Conservation (phyloP, 495 filamentous ascomycete genomes). For the Hyaloscypha hepaticicola region DNA sequence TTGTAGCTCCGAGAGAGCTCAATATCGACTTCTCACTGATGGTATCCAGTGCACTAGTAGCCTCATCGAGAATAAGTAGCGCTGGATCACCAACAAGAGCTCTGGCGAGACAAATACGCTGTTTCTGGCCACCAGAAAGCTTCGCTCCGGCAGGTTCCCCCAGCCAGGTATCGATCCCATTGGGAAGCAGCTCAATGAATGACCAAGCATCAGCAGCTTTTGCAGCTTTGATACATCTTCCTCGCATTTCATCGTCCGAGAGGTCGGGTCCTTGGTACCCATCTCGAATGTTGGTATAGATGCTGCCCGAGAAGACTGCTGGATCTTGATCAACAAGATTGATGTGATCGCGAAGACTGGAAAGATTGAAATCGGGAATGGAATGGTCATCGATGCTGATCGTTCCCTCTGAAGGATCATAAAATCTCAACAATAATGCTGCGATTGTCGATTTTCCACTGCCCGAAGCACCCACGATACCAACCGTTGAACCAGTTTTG, state of each 20-base stretch:
- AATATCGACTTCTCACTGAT: conserved; percentile 55
- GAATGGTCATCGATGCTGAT: conserved; percentile 55
- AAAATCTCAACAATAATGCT: conserved; percentile 44
- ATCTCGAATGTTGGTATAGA: conserved; percentile 57
- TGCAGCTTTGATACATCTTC: conserved; percentile 61
- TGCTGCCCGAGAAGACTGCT: conserved; percentile 22
- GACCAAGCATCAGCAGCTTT: conserved; percentile 35
- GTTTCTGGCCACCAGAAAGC: conserved; percentile 61
- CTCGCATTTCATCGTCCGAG: conserved; percentile 19
- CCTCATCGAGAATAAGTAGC: conserved; percentile 56
- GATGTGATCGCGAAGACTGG: conserved; percentile 19
- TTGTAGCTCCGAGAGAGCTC: conserved; percentile 35
- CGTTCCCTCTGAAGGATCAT: conserved; percentile 43
- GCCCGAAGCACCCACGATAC: conserved; percentile 47
- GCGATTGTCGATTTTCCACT: conserved; percentile 51
- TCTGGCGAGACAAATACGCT: conserved; percentile 60
- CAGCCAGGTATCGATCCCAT: conserved; percentile 51
- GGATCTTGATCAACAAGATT: conserved; percentile 30
- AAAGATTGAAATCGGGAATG: conserved; percentile 33
- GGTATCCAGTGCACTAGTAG: conserved; percentile 45
- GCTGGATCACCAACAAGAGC: conserved; percentile 48
- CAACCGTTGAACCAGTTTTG: conserved; percentile 38
- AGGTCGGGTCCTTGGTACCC: conserved; percentile 42
- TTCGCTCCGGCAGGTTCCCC: conserved; percentile 54
- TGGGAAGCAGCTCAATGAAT: conserved; percentile 47